Evolutionary conservation across 805 yeast genomes (phyloP), one percentile per base, ranked within the genome.

Genomic region (Nakazawaea ambrosiae): DNA sequence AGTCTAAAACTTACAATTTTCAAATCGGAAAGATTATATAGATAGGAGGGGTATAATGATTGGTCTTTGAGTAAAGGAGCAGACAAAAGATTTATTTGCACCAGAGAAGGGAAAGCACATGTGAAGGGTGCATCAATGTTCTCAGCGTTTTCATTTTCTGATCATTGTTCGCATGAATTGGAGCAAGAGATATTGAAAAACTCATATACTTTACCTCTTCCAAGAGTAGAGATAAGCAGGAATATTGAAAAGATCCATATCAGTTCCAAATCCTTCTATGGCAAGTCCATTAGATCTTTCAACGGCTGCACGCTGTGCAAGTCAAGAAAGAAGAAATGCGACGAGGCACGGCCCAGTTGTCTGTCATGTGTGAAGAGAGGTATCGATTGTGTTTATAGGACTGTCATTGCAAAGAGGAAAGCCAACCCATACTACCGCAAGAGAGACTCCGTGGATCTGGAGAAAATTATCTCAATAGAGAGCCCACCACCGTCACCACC

Each of bases 281-380:
- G 63, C 1, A 17, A 50, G 2, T 46, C 55, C 8, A 45, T 60
- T 17, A 42, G 68, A 11, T 65, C 69, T 1, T 58, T 55, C 30
- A 37, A 46, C 16, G 73, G 73, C 1, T 67, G 73, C 40, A 53
- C 59, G 54, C 61, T 62, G 5, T 67, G 73, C 46, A 54, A 70
- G 40, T 50, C 54, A 17, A 55, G 70, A 27, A 68, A 64, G 43
- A 66, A 66, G 44, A 58, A 66, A 20, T 67, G 73, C 45, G 50
- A 53, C 33, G 54, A 53, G 38, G 20, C 23, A 4, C 49, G 41
- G 27, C 59, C 59, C 2, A 39, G 33, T 5, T 55, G 60, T 25
- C 19, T 23, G 7, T 39, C 43, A 7, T 55, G 60, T 29, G 4
- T 7, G 11, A 39, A 53, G 28, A 42, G 52, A 31, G 31, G 35